Base-by-base conservation (phyloP, 2,329 filamentous ascomycete genomes). In the Pseudonectria foliicola region DNA sequence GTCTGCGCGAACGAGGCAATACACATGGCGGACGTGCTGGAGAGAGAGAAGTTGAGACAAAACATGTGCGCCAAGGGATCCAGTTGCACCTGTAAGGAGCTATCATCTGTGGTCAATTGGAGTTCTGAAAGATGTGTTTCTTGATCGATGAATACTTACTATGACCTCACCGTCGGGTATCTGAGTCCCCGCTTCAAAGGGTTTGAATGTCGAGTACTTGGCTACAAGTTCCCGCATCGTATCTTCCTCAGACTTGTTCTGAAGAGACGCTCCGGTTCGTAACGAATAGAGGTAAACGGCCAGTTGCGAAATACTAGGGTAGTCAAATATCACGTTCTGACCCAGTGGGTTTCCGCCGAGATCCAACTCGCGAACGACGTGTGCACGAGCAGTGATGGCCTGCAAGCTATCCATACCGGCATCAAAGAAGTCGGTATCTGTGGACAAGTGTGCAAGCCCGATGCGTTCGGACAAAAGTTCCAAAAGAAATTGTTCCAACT, bases 51-150 rank as follows among this genome's bases (percentile, higher is more conserved):
- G 63, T 11, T 79, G 68, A 1, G 72, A 68, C 3, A 78, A 62
- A 0, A 78, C 58, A 33, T 79, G 73, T 0, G 73, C 69, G 4
- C 78, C 78, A 0, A 82, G 60, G 4, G 73, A 73, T 2, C 78
- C 78, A 0, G 78, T 82, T 0, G 69, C 69, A 7, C 78, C 78
- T 2, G 77, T 81, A 7, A 82, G 55, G 10, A 79, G 44, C 54
- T 63, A 28, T n/a, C 11, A 8, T 6, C 13, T 13, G 3, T 25
- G 1, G 8, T 48, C 27, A 38, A 8, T 18, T 4, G 15, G 16
- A 18, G 12, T 13, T 8, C n/a, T 25, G 7, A 2, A 2, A 21
- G 5, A 21, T 5, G 18, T 8, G 0, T 2, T 0, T 13, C n/a
- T 29, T 10, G n/a, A n/a, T 14, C n/a, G 14, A 1, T 0, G 0